phyloP scores from a whole-genome alignment of 768 basidiomycete genomes.

The Pisolithus tinctorius region DNA sequence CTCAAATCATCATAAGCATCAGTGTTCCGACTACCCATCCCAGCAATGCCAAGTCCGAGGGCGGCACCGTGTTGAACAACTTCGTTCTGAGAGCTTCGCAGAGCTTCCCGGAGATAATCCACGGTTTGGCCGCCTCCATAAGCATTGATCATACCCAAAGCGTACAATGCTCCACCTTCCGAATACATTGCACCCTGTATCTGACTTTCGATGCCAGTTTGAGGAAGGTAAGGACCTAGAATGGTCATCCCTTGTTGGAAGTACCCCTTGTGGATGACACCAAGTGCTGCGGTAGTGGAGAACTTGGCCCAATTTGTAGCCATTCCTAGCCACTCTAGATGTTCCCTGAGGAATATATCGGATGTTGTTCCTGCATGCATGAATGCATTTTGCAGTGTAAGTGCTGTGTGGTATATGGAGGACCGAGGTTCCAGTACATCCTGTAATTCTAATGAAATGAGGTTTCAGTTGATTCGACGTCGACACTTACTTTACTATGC shows the following conservation, averaged over 20 bases:
- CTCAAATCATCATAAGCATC: constrained; percentile 93
- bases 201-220: constrained; percentile 65
- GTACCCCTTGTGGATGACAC: constrained; percentile 97
- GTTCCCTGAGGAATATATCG: constrained; percentile 88
- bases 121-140: constrained; percentile 67
- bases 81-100: constrained; percentile 72
- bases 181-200: constrained; percentile 79
- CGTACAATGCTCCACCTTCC: constrained; percentile 95
- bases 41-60: constrained; percentile 91
- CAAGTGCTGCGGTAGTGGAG: constrained; percentile 92
- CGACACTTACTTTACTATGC: constrained; percentile 67
- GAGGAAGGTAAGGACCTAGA: constrained; percentile 89
- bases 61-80: constrained; percentile 97
- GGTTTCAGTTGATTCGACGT: not conserved
- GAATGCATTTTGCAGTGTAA: constrained; percentile 95
- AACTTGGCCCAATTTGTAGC: constrained; percentile 99
- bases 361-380: constrained; percentile 98
- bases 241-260: constrained; percentile 90
- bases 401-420: constrained; percentile 95
- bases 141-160: constrained; percentile 90
- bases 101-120: constrained; percentile 70
- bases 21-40: constrained; percentile 84
- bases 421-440: constrained; percentile 89
- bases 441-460: constrained; percentile 31
- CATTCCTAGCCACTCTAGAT: constrained; percentile 92